These are phyloP conservation scores for Debaryomyces nepalensis DNA, from an alignment of 1,139 yeast species.

Conservation along the genomic window DNA sequence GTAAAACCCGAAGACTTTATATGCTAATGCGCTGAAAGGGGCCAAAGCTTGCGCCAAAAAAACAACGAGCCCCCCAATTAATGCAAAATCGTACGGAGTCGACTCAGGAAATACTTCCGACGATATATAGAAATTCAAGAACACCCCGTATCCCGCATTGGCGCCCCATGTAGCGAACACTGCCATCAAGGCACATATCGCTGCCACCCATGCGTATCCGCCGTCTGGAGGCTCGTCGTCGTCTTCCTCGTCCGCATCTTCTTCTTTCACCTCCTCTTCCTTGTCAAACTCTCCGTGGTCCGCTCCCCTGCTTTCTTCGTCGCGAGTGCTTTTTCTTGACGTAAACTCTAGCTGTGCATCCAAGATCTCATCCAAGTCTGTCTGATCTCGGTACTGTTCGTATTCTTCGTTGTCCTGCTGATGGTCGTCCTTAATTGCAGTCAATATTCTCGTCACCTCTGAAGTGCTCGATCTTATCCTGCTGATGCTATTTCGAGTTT, in stretches of 20 bases:
- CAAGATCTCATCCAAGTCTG: constrained; percentile 29
- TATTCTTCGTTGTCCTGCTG: constrained; percentile 25
- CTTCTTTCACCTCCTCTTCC: constrained; percentile 9
- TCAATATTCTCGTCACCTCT: constrained; percentile 36
- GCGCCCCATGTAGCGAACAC: constrained; percentile 74
- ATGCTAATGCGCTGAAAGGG: constrained; percentile 50
- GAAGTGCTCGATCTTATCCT: constrained; percentile 21
- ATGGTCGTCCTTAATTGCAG: constrained; percentile 40
- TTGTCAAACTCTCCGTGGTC: not conserved
- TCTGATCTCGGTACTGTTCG: constrained; percentile 23
- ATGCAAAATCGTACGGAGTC: constrained; percentile 61
- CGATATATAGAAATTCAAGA: constrained; percentile 56
- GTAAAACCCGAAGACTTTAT: constrained; percentile 41
- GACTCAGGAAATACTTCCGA: constrained; percentile 59
- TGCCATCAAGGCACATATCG: constrained; percentile 53
- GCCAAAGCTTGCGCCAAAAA: constrained; percentile 61
- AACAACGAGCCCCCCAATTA: constrained; percentile 69
- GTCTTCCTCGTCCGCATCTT: constrained; percentile 15
- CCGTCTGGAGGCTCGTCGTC: constrained; percentile 58
- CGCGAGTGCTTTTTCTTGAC: constrained; percentile 16
- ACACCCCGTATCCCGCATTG: constrained; percentile 72
- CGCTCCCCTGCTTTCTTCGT: constrained; percentile 8
- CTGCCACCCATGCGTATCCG: constrained; percentile 74
- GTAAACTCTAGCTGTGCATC: constrained; percentile 27
- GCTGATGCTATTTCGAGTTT: not conserved